phyloP scores from a whole-genome alignment of 352 stramenopile genomes.

The Globisporangium spiculum region DNA sequence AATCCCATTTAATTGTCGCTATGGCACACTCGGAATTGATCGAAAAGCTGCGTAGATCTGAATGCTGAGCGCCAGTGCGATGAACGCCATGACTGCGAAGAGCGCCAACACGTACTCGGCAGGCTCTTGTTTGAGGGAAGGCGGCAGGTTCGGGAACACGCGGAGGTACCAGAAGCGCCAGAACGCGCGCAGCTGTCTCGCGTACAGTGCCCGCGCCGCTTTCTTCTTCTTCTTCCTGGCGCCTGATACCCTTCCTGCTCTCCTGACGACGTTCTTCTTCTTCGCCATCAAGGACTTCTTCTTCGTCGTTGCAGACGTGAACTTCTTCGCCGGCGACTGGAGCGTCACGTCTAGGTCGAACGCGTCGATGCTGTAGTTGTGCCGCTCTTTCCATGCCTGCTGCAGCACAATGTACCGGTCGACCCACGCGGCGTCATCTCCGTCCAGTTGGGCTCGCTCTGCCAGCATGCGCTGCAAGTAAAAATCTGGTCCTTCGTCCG shows the following conservation, averaged over 20 bases:
- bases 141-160: slow-evolving; percentile 13
- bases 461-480: slow-evolving; percentile 14
- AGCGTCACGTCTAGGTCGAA: slow-evolving; percentile 10
- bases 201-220: neutral
- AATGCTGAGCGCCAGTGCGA: slow-evolving; percentile 10
- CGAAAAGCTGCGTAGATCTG: slow-evolving; percentile 12
- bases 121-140: slow-evolving; percentile 6
- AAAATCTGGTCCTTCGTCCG: slow-evolving; percentile 15
- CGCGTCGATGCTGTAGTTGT: slow-evolving; percentile 15
- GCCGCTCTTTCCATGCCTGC: slow-evolving; percentile 11
- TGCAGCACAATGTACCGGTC: slow-evolving; percentile 14
- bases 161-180: slow-evolving; percentile 13
- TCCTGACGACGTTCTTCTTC: neutral
- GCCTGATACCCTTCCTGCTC: neutral
- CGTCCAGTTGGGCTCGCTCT: slow-evolving; percentile 4
- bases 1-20: neutral
- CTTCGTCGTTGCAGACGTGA: neutral
- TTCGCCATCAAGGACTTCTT: neutral
- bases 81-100: slow-evolving; percentile 9
- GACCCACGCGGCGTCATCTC: slow-evolving; percentile 16
- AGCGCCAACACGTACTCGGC: slow-evolving; percentile 15
- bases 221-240: slow-evolving; percentile 1
- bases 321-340: neutral
- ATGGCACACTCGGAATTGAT: neutral
- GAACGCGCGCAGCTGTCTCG: neutral